Percentiles rank a stretch among this genome's conserved stretches.
phyloP scores from a whole-genome alignment of 1,284 basidiomycete genomes.

The Erythrobasidium hasegawianum region DNA sequence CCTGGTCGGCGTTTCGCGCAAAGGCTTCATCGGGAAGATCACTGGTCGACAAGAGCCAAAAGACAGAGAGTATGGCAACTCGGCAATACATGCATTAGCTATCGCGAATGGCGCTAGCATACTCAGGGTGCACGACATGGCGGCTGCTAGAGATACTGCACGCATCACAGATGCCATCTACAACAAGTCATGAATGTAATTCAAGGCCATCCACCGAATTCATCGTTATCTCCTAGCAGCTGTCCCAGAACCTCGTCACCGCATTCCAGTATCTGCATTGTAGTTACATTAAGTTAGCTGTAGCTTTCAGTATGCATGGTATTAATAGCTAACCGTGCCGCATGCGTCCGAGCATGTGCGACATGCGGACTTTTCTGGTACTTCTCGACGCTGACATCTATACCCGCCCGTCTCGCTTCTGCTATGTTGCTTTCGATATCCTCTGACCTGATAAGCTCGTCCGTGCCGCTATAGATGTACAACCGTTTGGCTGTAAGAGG shows the following conservation, averaged over 20 bases:
- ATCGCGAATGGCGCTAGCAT: conserved; percentile 69
- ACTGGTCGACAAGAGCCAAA: conserved; percentile 57
- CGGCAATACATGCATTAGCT: conserved; percentile 70
- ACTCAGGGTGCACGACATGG: conserved; percentile 79
- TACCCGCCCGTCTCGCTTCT: neutral
- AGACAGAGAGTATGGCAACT: conserved; percentile 75
- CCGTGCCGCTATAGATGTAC: conserved; percentile 28
- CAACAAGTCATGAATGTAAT: conserved; percentile 8
- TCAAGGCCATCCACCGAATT: too few species aligned
- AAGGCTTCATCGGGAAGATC: conserved; percentile 72
- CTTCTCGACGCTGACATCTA: conserved; percentile 1
- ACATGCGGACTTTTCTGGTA: conserved; percentile 31
- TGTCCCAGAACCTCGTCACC: conserved; percentile 10
- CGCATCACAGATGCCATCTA: conserved; percentile 56
- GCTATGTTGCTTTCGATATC: conserved; percentile 26
- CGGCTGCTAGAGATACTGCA: conserved; percentile 63
- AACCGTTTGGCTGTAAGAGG: conserved; percentile 14
- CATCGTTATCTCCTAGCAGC: too few species aligned
- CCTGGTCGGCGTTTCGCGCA: conserved; percentile 74
- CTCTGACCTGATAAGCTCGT: conserved; percentile 13
- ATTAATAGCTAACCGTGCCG: neutral
- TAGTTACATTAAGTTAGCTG: neutral
- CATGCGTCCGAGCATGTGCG: conserved; percentile 26
- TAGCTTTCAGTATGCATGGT: too few species aligned
- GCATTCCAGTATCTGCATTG: conserved; percentile 13